phyloP scores from a whole-genome alignment of 2,329 filamentous ascomycete species.

The Colletotrichum sansevieriae region DNA sequence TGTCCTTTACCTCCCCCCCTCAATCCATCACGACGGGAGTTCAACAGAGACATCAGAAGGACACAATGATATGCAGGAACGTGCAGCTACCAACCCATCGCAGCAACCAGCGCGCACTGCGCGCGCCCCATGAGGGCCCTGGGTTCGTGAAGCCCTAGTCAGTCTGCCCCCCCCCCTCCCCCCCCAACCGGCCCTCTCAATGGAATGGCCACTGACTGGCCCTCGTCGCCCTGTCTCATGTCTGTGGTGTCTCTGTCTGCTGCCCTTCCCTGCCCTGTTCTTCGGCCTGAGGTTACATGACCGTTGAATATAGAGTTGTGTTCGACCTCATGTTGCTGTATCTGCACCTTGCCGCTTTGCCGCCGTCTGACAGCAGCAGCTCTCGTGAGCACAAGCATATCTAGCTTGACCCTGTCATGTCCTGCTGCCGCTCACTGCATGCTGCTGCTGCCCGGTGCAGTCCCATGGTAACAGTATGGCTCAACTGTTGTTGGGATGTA shows the following conservation, averaged over 20 bases:
- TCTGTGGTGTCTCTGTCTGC: background rate
- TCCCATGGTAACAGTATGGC: background rate
- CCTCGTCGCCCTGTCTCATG: too few relatives aligned
- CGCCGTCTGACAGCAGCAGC: background rate
- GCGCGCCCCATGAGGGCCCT: conserved; percentile 14
- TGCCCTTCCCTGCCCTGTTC: conserved; percentile 2
- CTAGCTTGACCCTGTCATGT: background rate
- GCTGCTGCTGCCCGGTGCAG: background rate
- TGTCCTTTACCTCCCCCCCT: background rate
- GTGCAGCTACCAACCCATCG: background rate
- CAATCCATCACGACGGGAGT: background rate
- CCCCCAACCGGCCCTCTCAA: background rate
- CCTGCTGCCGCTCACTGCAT: background rate
- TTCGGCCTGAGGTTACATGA: conserved; percentile 6
- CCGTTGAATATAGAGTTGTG: background rate
- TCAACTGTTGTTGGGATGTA: background rate
- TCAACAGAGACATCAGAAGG: background rate
- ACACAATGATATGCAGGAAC: conserved; percentile 24
- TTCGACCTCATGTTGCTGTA: too few relatives aligned
- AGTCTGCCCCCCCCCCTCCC: background rate
- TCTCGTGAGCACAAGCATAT: too few relatives aligned
- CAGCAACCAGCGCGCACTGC: background rate
- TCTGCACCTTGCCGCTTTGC: too few relatives aligned
- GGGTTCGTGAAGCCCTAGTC: conserved; percentile 16
- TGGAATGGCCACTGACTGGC: too few relatives aligned